Base-by-base conservation (phyloP, 2,329 filamentous ascomycete genomes). In the Trichoderma sp. region DNA sequence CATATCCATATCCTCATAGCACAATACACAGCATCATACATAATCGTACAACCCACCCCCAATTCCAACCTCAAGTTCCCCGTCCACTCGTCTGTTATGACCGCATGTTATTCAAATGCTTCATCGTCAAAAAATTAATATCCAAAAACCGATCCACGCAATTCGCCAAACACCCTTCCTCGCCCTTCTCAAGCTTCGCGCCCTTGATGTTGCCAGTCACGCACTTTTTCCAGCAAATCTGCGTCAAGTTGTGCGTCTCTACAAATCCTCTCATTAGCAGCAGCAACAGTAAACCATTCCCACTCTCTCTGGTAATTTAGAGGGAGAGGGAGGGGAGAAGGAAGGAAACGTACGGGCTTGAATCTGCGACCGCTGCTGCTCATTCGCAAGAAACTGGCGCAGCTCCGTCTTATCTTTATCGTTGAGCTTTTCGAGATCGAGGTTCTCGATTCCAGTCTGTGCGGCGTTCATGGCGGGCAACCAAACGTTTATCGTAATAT, bases 151-250 rank as follows among this genome's bases (percentile, higher is more conserved):
- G 90, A 81, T 98, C 94, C 75, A 98, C 95, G 82, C 97, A 99
- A 87, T 98, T 98, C 83, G 92, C 88, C 83, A 98, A 90, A 84
- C 97, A 99, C 9, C 88, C 86, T 86, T 97, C 93, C 87, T 99
- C 97, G 77, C 85, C 87, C 81, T 89, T 90, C 79, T 97, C 94
- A 79, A 99, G 87, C 80, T 91, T 90, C 33, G 91, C 90, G 77
- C 88, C 90, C 79, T 92, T 92, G 83, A 98, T 93, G 75, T 88
- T 89, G 72, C 91, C 88, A 9, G 93, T 93, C 77, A 98, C 88
- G 88, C 97, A 99, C 87, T 98, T 98, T 83, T 92, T 95, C 92
- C 95, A 99, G 90, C 97, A 99, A 76, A 93, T 90, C 81, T 97
- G 93, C 60, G 88, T 90, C 71, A 91, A 81, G 77, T 82, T 84